Base-by-base conservation (phyloP, 441 rosid genomes). In the Erodium texanum region DNA sequence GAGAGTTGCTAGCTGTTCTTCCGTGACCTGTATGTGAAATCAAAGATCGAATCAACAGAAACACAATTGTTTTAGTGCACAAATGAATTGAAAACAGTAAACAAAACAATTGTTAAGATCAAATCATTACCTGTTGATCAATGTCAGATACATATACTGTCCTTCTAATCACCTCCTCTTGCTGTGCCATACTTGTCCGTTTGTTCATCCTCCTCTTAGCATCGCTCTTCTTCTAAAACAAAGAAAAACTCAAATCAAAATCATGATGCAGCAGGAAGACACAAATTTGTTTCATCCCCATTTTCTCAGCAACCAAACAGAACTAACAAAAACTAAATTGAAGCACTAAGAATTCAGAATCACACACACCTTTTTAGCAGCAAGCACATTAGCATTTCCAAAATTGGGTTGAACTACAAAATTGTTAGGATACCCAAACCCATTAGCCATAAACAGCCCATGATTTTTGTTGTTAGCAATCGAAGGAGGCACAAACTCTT, bases 71-170 rank as follows among this genome's bases (percentile, higher is more conserved):
- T 38, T 38, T 38, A 38, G 43, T 38, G 14, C 43, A 38, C 43
- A 38, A 38, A 38, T 38, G 10, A 38, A 38, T 14, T 2, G 10
- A 38, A 38, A 38, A 9, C 43, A 1, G 12, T 38, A 38, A 38
- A 9, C 12, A 38, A 38, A 8, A 38, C 43, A 38, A 6, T 9
- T 38, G 0, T 9, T 38, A 2, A 38, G 12, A 9, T 38, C 12
- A 38, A 38, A 38, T 9, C n/a, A 48, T 22, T 75, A 89, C 98
- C 92, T 83, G 97, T 61, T 86, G 87, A 81, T 90, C 98, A 59
- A 93, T 85, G 76, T 90, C 98, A 9, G 98, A 86, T 69, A 90
- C 98, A 75, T 93, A 90, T 14, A 93, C 98, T 66, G 98, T 92
- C 85, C 89, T 88, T 84, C 83, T 80, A 74, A 92, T 92, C 7